These are phyloP conservation scores for Apiospora arundinis DNA, from an alignment of 2,329 filamentous ascomycete species.

Conservation along the genomic window DNA sequence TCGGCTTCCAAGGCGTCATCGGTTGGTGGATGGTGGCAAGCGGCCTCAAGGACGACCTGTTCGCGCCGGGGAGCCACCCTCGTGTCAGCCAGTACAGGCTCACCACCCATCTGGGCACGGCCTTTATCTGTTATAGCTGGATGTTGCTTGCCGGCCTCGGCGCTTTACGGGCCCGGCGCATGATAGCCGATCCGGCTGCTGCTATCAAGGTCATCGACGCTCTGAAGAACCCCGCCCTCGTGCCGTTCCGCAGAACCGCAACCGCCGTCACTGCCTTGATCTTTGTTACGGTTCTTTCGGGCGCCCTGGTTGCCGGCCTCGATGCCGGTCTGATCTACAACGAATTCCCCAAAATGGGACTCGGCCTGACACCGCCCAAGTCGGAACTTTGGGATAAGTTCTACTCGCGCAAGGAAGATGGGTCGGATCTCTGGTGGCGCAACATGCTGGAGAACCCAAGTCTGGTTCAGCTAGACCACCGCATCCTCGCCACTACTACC, in stretches of 20 bases:
- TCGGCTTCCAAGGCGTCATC: conserved; percentile 93
- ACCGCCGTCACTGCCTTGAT: conserved; percentile 75
- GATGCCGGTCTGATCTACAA: conserved; percentile 99
- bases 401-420: conserved; percentile 81
- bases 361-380: conserved; percentile 79
- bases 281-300: conserved; percentile 91
- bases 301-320: conserved; percentile 89
- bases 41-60: conserved; percentile 93
- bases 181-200: conserved; percentile 70
- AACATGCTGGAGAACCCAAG: conserved; percentile 98
- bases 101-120: conserved; percentile 85
- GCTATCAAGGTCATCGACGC: conserved; percentile 65
- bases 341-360: conserved; percentile 95
- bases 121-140: conserved; percentile 90
- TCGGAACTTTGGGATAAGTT: conserved; percentile 84
- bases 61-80: conserved; percentile 87
- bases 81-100: conserved; percentile 94
- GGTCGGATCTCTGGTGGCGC: conserved; percentile 90
- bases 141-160: conserved; percentile 91
- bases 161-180: conserved; percentile 78
- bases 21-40: conserved; percentile 99
- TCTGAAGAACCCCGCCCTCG: conserved; percentile 72
- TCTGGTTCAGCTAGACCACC: conserved; percentile 93
- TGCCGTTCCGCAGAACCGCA: conserved; percentile 75
- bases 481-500: conserved; percentile 87